A percentile compares a stretch with the other conserved stretches of the same genome.
phyloP scores from a whole-genome alignment of 352 stramenopile genomes.

The Pythium chondricola region DNA sequence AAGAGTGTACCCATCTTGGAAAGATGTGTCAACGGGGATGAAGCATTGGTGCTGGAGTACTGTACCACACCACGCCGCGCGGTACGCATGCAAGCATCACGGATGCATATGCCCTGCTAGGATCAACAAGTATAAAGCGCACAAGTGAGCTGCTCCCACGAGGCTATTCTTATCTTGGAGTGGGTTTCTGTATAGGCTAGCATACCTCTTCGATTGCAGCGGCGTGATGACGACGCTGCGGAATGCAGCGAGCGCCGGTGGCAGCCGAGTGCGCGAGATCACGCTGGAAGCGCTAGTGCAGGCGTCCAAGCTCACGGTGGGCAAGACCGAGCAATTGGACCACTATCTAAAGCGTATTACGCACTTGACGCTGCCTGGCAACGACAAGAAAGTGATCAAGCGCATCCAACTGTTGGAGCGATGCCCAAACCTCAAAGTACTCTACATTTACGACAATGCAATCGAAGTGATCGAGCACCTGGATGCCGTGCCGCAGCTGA shows the following conservation, averaged over 20 bases:
- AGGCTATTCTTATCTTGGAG: not conserved
- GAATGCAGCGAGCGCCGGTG: not conserved
- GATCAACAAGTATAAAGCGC: too few species aligned
- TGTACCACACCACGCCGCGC: too few species aligned
- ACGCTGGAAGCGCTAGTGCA: slow-evolving; percentile 51
- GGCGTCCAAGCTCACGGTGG: slow-evolving; percentile 59
- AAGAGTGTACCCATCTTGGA: slow-evolving; percentile 3
- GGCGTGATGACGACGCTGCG: not conserved
- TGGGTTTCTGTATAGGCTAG: not conserved
- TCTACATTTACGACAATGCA: slow-evolving; percentile 80
- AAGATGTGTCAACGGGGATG: too few species aligned
- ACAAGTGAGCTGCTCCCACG: too few species aligned
- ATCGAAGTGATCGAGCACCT: slow-evolving; percentile 52
- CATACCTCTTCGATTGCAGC: not conserved
- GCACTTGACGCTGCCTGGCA: slow-evolving; percentile 57
- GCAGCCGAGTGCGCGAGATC: slow-evolving; percentile 34
- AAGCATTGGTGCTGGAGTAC: too few species aligned
- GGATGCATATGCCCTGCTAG: too few species aligned
- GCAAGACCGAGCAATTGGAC: slow-evolving; percentile 50
- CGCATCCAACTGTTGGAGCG: slow-evolving; percentile 55
- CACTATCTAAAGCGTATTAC: slow-evolving; percentile 74
- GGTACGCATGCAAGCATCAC: too few species aligned
- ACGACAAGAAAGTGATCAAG: slow-evolving; percentile 34
- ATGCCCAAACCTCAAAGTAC: slow-evolving; percentile 60
- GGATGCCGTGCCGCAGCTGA: slow-evolving; percentile 37